Conservation (phyloP, 78 protist genomes). For the Cavenderia fasciculata region DNA sequence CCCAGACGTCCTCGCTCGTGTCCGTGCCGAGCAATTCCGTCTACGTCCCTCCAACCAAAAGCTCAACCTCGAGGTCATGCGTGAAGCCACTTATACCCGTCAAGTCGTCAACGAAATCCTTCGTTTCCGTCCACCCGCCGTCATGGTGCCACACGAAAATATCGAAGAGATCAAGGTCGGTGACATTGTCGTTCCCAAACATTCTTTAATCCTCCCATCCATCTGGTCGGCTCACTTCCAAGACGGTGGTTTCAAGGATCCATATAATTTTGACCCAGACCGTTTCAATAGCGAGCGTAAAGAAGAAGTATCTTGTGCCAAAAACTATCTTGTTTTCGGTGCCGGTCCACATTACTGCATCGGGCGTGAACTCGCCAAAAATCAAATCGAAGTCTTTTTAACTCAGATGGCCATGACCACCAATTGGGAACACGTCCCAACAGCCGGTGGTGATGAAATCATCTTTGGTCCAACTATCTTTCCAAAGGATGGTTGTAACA, state of each 20-base stretch:
- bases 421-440: slow-evolving; percentile 59
- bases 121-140: slow-evolving; percentile 89
- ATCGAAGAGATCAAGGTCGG: slow-evolving; percentile 60
- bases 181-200: slow-evolving; percentile 78
- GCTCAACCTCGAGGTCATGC: slow-evolving; percentile 48
- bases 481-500: slow-evolving; percentile 79
- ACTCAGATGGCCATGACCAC: slow-evolving; percentile 52
- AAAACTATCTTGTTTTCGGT: slow-evolving; percentile 46
- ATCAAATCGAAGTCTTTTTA: slow-evolving; percentile 78
- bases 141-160: slow-evolving; percentile 82
- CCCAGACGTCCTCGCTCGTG: slow-evolving; percentile 70
- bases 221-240: slow-evolving; percentile 77
- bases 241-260: slow-evolving; percentile 58
- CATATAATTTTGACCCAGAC: slow-evolving; percentile 82
- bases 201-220: slow-evolving; percentile 84
- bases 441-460: slow-evolving; percentile 83
- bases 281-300: slow-evolving; percentile 74
- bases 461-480: slow-evolving; percentile 80
- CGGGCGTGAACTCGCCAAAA: slow-evolving; percentile 82
- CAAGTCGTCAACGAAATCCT: slow-evolving; percentile 83
- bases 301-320: slow-evolving; percentile 69
- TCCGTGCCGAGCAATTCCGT: slow-evolving; percentile 77
- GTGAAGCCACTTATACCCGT: slow-evolving; percentile 79
- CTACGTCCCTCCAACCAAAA: slow-evolving; percentile 61
- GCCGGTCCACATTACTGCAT: slow-evolving; percentile 83